Evolutionary conservation across 2,329 filamentous ascomycete species (phyloP), one percentile per base, ranked within the genome.

Genomic region (Colletotrichum echinochloae): DNA sequence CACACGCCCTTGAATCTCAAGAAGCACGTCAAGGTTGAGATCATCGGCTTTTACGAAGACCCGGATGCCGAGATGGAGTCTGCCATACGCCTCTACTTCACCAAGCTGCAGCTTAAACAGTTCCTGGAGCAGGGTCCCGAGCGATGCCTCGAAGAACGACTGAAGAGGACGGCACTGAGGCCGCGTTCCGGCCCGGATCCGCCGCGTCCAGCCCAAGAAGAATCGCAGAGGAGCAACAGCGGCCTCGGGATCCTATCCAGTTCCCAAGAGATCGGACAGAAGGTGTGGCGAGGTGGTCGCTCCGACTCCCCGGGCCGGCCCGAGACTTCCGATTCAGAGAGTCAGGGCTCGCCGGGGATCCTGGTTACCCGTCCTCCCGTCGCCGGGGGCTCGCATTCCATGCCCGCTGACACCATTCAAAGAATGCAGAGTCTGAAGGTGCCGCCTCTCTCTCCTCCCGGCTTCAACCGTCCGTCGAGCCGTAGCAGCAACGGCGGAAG

Each of bases 1-100:
- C 85, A 87, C 61, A 84, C 82, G 48, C 81, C 84, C 0, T 73
- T 90, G 28, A 79, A 81, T 44, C 81, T 90, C 1, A 83, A 86
- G 54, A 81, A 84, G 28, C 84, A 85, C 54, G 86, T 90, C 46
- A 86, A 84, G 60, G 82, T 91, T 3, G 89, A 91, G 73, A 75
- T 87, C 11, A 84, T 86, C 59, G 89, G 88, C 0, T 91, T 91
- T 74, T 91, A 90, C 66, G 87, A 89, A 56, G 87, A 90, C 56
- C 78, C 81, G 0, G 80, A 84, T 8, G 77, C 77, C 3, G 77
- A 77, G 37, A 71, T 75, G 18, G 77, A 78, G 1, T 79, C 79
- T 1, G 82, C 81, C 0, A 81, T 87, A 5, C 80, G 87, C 3
- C 79, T 88, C 0, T 87, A 88, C 81, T 82, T 87, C 52, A 84